Base-by-base conservation (phyloP, 345 rosid species). In the Dipteronia sinensis region DNA sequence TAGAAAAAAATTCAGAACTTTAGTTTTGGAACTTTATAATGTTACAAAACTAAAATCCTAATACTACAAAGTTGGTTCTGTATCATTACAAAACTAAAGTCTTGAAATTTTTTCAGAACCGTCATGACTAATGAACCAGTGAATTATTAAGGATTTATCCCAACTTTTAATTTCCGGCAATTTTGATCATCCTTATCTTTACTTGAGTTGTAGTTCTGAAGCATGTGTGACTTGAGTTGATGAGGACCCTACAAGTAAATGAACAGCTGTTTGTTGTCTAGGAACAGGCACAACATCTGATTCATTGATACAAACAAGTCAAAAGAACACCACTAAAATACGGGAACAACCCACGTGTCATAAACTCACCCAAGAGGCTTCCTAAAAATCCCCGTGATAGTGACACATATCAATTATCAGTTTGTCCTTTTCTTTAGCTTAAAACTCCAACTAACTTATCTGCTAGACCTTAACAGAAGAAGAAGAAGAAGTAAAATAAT, bases 341-440 rank as follows among this genome's bases (percentile, higher is more conserved):
- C n/a, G 27, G 78, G 19, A 20, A 42, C 10, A 42, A 9, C 46
- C 11, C 64, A 71, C 69, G 77, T 58, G 78, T 61, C 19, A 16
- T 10, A 55, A 7, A 22, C 22, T 67, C 0, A 29, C 17, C 69
- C 70, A 65, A 61, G 53, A 75, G 79, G 77, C 77, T 12, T 12
- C 34, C 65, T 11, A 38, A 23, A 46, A 9, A 49, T n/a, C 69
- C 23, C 69, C 46, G 34, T 3, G 2, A 64, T 22, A 38, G 34
- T 19, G 58, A 72, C 82, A 71, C 82, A 22, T 67, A 67, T 38
- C 5, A 25, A 44, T 1, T 1, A 0, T 15, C 34, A 1, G 2
- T 29, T 29, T 61, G 44, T 47, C 77, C 74, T 20, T 17, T 15
- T 31, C 64, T 59, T 63, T 11, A n/a, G 46, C 59, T 51, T 68